phyloP scores from a whole-genome alignment of 1,139 yeast genomes.

The Hyphopichia burtonii region DNA sequence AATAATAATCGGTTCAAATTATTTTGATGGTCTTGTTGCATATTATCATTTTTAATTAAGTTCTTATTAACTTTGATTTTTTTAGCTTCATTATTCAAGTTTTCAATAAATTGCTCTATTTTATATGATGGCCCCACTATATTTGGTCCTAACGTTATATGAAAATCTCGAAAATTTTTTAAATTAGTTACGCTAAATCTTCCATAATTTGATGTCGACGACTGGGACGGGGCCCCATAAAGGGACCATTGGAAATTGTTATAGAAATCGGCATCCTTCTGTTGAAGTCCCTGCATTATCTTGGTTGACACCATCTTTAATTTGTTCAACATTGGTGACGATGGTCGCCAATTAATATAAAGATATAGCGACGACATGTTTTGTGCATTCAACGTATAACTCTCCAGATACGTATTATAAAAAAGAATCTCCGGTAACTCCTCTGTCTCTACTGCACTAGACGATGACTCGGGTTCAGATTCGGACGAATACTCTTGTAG shows the following conservation, averaged over 20 bases:
- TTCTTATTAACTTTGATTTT: slow-evolving; percentile 1
- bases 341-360: slow-evolving; percentile 15
- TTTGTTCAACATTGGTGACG: slow-evolving; percentile 2
- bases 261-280: slow-evolving; percentile 2
- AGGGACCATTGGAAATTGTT: slow-evolving; percentile 6
- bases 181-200: slow-evolving; percentile 7
- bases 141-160: slow-evolving; percentile 7
- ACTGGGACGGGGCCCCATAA: slow-evolving; percentile 6
- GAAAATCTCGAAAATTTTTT: slow-evolving; percentile 7
- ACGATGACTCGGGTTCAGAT: slow-evolving; percentile 5
- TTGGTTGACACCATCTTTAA: slow-evolving; percentile 5
- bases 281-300: slow-evolving; percentile 1
- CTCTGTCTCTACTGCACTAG: too few species aligned
- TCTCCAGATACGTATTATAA: slow-evolving; percentile 14
- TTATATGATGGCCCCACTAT: slow-evolving; percentile 4
- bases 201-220: slow-evolving; percentile 4
- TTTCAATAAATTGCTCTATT: slow-evolving; percentile 5
- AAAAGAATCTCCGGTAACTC: slow-evolving; percentile 1
- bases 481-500: slow-evolving; percentile 3
- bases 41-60: slow-evolving; percentile 2
- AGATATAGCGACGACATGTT: slow-evolving; percentile 12
- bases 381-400: slow-evolving; percentile 8
- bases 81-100: slow-evolving; percentile 2
- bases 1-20: slow-evolving; percentile 3
- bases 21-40: neutral